Base-by-base conservation (phyloP, 2,329 filamentous ascomycete species). In the Elsinoe australis region DNA sequence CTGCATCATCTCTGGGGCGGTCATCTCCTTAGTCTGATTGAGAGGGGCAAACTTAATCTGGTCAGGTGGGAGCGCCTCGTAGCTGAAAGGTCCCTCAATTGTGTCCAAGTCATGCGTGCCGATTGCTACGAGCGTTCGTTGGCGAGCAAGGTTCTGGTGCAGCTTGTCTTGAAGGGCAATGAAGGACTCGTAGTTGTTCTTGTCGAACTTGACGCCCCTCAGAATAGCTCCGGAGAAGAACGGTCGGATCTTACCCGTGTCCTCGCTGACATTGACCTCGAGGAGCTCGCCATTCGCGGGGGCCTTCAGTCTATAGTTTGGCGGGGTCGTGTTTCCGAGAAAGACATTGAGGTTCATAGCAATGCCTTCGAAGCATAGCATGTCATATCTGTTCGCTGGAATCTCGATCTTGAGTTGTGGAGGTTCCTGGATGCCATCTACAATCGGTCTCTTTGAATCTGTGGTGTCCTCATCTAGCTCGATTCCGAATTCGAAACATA, bases 401-500 rank as follows among this genome's bases (percentile, higher is more conserved):
- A 96, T 94, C 68, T 96, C 90, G 63, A 98, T 96, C 76, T 95
- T 95, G 61, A 96, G 79, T 70, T 96, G 87, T 49, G 92, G 83
- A 45, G 87, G 80, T 69, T 94, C 87, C 68, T 94, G 85, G 58
- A 83, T 79, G 64, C 84, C 84, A 70, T 87, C 76, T 60, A 85
- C 76, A 51, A 84, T 71, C 24, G 85, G 85, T 38, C 86, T 75
- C 55, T 87, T 80, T 50, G 79, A 75, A 60, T 86, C 75, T 57
- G 87, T 83, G 42, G 86, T 92, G 55, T 98, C 92, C 72, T 96
- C 90, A 71, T 98, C 92, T 58, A 98, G 79, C 69, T 98, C 92
- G 64, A 98, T 94, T 71, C 89, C 89, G 64, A 95, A 98, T 62
- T 98, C 90, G 76, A 98, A 98, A 70, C 92, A 96, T 58, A 98